phyloP scores from a whole-genome alignment of 2,329 filamentous ascomycete genomes.

The Neonectria faginata region DNA sequence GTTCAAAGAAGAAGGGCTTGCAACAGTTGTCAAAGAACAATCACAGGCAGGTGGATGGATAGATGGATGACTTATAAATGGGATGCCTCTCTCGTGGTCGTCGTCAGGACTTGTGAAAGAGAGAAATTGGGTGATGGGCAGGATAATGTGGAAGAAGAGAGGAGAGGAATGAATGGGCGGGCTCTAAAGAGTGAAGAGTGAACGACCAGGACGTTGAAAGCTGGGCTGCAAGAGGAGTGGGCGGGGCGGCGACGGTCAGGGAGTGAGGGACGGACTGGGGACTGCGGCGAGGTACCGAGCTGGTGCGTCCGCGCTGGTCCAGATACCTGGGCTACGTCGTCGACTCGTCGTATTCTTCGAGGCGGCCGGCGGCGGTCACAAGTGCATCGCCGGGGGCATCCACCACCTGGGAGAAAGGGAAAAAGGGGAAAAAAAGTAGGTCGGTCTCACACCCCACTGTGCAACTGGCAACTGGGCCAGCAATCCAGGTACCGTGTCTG shows the following conservation, averaged over 20 bases:
- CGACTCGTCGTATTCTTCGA: constrained; percentile 8
- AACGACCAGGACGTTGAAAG: constrained; percentile 23
- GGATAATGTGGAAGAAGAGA: constrained; percentile 7
- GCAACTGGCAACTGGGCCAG: not conserved
- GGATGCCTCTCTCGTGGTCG: constrained; percentile 1
- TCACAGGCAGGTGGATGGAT: not conserved
- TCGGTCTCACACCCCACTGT: constrained; percentile 7
- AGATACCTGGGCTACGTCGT: constrained; percentile 24
- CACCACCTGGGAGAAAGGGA: not conserved
- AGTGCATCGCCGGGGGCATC: constrained; percentile 22
- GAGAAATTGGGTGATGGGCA: not conserved
- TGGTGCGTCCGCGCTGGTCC: constrained; percentile 4
- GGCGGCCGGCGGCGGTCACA: constrained; percentile 21
- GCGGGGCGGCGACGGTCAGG: constrained; percentile 15
- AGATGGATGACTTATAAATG: not conserved
- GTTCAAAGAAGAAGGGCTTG: constrained; percentile 16
- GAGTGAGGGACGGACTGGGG: constrained; percentile 9
- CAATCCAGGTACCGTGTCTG: constrained; percentile 3
- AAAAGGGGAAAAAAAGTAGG: not conserved
- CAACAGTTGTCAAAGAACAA: constrained; percentile 12
- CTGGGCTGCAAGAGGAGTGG: constrained; percentile 14
- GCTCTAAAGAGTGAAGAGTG: constrained; percentile 11
- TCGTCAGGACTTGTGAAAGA: constrained; percentile 14
- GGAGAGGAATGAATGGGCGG: not conserved
- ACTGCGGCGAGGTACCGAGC: constrained; percentile 18